These are phyloP conservation scores for Candida schatavii DNA, from an alignment of 805 yeast species.

Conservation along the genomic window DNA sequence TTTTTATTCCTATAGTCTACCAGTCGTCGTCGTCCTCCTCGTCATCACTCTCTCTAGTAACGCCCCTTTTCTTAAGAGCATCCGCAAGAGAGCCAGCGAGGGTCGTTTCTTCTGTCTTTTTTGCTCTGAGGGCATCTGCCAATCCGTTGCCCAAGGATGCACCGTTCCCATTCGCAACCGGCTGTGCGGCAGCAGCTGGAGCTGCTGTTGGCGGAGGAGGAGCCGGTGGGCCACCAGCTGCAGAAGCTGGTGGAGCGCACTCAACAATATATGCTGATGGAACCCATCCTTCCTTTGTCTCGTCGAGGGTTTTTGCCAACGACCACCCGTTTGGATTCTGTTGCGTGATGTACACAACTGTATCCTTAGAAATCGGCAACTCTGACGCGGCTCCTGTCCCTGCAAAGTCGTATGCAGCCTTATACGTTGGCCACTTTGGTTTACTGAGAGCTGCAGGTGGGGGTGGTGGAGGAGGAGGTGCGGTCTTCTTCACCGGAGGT, in stretches of 20 bases:
- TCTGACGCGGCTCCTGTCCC: constrained; percentile 84
- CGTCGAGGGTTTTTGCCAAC: constrained; percentile 74
- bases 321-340: constrained; percentile 93
- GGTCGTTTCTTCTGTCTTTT: constrained; percentile 55
- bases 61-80: constrained; percentile 74
- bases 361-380: constrained; percentile 74
- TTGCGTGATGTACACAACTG: constrained; percentile 66
- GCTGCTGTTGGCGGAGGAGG: constrained; percentile 32
- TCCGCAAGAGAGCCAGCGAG: constrained; percentile 87
- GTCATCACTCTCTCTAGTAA: constrained; percentile 67
- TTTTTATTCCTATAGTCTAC: constrained; percentile 3
- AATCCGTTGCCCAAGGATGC: constrained; percentile 49
- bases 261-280: constrained; percentile 87
- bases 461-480: constrained; percentile 48
- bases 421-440: constrained; percentile 73
- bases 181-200: constrained; percentile 17
- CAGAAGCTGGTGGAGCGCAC: constrained; percentile 45
- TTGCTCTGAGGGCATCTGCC: constrained; percentile 66
- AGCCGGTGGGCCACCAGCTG: constrained; percentile 26
- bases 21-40: constrained; percentile 70
- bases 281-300: constrained; percentile 89
- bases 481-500: constrained; percentile 52
- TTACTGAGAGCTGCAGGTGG: constrained; percentile 56
- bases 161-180: constrained; percentile 16
- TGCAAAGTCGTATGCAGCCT: constrained; percentile 83